Evolutionary conservation across 1,284 basidiomycete species (phyloP), one percentile per base, ranked within the genome.

Genomic region (Irpex sp.): DNA sequence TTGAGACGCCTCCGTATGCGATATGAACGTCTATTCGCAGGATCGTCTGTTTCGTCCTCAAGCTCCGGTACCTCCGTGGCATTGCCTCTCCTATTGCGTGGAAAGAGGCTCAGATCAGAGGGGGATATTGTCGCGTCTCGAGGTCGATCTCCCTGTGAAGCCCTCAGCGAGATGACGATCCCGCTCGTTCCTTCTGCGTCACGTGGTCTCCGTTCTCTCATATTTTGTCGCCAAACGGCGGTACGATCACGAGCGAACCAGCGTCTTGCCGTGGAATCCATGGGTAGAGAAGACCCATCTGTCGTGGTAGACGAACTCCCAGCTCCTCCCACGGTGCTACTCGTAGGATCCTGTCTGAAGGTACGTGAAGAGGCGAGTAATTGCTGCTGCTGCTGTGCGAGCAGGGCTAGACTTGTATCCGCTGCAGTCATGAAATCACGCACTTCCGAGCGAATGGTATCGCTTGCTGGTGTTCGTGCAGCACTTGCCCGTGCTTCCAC

Each of bases 401-500:
- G 54, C 19, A 57, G 33, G 16, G 49, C 35, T 0, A 54, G 57
- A 42, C 58, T 45, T 9, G 47, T 42, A 55, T 56, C 60, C 23
- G 54, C 36, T 7, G 52, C 21, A 2, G 37, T 47, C 51, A 19
- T 35, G 52, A 54, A 54, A 16, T 54, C 52, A 16, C 28, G 52
- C 10, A 54, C 12, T 12, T 54, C 52, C 16, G 52, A 33, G 16
- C 52, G 52, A 35, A 54, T 19, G 33, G 23, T 14, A 28, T 54
- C 33, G 18, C 12, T 35, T 54, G 59, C 18, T 6, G 48, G 35
- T 23, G 12, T 48, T 36, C 57, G 57, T 19, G 56, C 60, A 21
- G 60, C 57, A 21, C 62, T 61, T 12, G 64, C 62, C 19, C 71
- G 66, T 3, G 69, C 70, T 21, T 69, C 66, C 21, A 73, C 72